Conservation (phyloP, 441 rosid species). For the Croton laevigatus region DNA sequence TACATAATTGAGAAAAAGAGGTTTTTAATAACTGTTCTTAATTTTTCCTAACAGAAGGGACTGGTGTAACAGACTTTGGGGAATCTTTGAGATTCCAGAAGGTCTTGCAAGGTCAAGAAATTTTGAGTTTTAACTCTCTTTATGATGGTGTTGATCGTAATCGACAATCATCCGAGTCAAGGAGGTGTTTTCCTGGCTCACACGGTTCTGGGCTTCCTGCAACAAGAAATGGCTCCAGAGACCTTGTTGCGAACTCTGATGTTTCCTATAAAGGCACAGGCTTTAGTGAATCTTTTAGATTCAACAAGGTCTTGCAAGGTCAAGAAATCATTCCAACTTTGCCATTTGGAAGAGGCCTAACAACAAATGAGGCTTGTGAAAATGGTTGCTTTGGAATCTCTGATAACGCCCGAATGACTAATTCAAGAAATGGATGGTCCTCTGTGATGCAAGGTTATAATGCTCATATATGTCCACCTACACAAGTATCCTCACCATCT, state of each 20-base stretch:
- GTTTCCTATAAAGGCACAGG: slow-evolving; percentile 42
- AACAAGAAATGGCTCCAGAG: slow-evolving; percentile 30
- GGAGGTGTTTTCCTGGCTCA: slow-evolving; percentile 40
- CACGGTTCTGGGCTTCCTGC: slow-evolving; percentile 32
- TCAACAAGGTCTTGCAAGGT: slow-evolving; percentile 98
- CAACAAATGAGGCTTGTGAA: slow-evolving; percentile 28
- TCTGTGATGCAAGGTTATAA: slow-evolving; percentile 38
- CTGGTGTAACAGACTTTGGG: slow-evolving; percentile 73
- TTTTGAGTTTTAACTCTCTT: slow-evolving; percentile 52
- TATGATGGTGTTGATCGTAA: slow-evolving; percentile 51
- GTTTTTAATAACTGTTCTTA: not conserved
- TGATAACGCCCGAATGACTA: slow-evolving; percentile 36
- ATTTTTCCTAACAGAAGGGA: slow-evolving; percentile 50
- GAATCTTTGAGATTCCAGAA: slow-evolving; percentile 90
- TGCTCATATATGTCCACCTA: slow-evolving; percentile 32
- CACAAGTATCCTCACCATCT: slow-evolving; percentile 70
- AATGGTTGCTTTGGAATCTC: slow-evolving; percentile 42
- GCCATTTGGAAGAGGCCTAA: slow-evolving; percentile 32
- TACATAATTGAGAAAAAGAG: not conserved
- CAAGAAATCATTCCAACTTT: slow-evolving; percentile 74
- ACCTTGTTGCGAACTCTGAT: slow-evolving; percentile 25
- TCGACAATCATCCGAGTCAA: slow-evolving; percentile 36
- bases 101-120: slow-evolving; percentile 99
- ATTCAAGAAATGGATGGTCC: slow-evolving; percentile 59
- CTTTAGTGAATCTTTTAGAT: slow-evolving; percentile 61